phyloP scores from a whole-genome alignment of 352 stramenopile species.

The Phytophthora rubi region DNA sequence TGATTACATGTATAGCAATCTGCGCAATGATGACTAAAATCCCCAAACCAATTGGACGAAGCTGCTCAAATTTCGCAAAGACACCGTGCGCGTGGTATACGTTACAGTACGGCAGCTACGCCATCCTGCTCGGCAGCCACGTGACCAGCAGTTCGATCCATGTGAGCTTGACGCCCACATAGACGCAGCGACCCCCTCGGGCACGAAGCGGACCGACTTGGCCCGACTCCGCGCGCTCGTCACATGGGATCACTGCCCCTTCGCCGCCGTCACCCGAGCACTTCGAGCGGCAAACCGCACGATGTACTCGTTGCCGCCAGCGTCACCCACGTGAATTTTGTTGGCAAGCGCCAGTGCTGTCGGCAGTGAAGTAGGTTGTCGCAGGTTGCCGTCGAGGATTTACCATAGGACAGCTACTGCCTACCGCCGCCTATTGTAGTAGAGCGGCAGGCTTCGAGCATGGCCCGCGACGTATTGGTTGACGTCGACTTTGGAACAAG shows the following conservation, averaged over 20 bases:
- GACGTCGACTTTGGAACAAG: too few relatives aligned
- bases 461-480: too few relatives aligned
- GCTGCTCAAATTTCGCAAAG: background rate
- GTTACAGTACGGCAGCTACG: background rate
- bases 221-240: slow-evolving; percentile 6
- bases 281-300: background rate
- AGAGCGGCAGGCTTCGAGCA: background rate
- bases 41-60: too few relatives aligned
- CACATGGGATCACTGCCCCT: background rate
- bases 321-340: background rate
- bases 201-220: slow-evolving; percentile 4
- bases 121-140: background rate
- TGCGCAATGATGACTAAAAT: too few relatives aligned
- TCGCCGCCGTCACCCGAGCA: background rate
- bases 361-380: slow-evolving; percentile 2
- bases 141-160: background rate
- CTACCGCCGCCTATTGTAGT: background rate
- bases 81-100: background rate
- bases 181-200: background rate
- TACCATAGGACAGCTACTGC: background rate
- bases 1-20: too few relatives aligned
- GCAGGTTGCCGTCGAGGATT: background rate
- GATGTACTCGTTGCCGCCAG: too few relatives aligned
- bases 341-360: background rate
- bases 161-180: background rate